Base-by-base conservation (phyloP, 176 grass and related monocot genomes). In the Oryza nivara region DNA sequence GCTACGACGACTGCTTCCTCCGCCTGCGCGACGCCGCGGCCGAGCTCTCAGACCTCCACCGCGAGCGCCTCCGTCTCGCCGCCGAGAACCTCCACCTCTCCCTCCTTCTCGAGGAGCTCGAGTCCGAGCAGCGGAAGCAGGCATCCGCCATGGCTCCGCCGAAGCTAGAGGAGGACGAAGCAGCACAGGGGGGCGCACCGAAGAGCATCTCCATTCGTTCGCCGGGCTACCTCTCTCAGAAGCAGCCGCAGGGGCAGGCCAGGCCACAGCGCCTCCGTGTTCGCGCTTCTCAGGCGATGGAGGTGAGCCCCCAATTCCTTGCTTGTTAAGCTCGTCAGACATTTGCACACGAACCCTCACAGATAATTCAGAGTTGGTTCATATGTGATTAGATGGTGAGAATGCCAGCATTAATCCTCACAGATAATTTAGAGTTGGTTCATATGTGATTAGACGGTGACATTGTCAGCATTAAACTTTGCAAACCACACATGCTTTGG, bases 141-240 rank as follows among this genome's bases (percentile, higher is more conserved):
- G 73, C 52, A 15, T 71, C 45, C 47, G 83, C 76, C 66, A 43
- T 64, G 74, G 51, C 51, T 73, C 78, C 61, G 0, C 81, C 52
- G 16, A 90, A 61, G 80, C 83, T 64, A 47, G 86, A 68, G 58
- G 79, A 85, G 32, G 80, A 65, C 12, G 81, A 83, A 47, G 74
- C 77, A 41, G 49, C 89, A 73, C 73, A 71, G 44, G 80, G 77
- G 13, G 68, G 38, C 65, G 56, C 88, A 58, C 85, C 85, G 67
- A 97, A 85, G 91, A 90, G 91, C 82, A 92, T 97, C 75, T 88
- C 87, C 45, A 90, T 93, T 38, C 89, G 75, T 43, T 88, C 89
- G 16, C 86, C 81, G 75, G 80, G 82, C 68, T 92, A 84, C 85
- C 75, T 93, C 58, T 58, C 74, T 36, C 73, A 56, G 72, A 80